phyloP scores from a whole-genome alignment of 345 rosid genomes.

The Eucalyptus shirleyi region DNA sequence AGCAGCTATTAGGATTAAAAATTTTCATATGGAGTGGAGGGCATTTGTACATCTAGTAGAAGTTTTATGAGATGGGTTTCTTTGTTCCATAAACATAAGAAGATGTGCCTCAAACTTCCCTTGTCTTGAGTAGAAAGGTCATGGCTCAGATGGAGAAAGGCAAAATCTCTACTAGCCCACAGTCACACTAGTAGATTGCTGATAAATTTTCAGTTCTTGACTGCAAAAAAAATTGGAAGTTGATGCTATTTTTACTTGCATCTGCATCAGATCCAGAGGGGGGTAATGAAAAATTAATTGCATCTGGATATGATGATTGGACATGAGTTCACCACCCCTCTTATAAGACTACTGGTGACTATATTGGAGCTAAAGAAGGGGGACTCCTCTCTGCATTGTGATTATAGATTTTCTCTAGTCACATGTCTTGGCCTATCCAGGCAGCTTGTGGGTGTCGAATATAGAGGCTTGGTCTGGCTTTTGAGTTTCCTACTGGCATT shows the following conservation, averaged over 20 bases:
- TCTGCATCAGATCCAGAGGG: neutral
- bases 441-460: neutral
- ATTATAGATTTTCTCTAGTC: neutral
- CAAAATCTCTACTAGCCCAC: neutral
- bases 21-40: neutral
- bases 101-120: neutral
- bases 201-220: neutral
- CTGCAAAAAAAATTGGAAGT: neutral
- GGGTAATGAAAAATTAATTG: neutral
- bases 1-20: neutral
- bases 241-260: neutral
- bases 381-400: neutral
- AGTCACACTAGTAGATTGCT: neutral
- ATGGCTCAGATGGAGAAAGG: neutral
- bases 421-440: neutral
- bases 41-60: neutral
- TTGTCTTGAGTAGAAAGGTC: neutral
- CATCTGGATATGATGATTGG: neutral
- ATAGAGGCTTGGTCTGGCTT: neutral
- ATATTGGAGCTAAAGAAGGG: neutral
- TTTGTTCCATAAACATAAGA: neutral
- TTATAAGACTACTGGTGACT: neutral
- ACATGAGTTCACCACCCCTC: neutral
- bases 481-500: neutral
- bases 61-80: neutral